A percentile compares a stretch with the other conserved stretches of the same genome.
These are phyloP conservation scores for Citrus australasica DNA, from an alignment of 345 rosid species.

Conservation along the genomic window DNA sequence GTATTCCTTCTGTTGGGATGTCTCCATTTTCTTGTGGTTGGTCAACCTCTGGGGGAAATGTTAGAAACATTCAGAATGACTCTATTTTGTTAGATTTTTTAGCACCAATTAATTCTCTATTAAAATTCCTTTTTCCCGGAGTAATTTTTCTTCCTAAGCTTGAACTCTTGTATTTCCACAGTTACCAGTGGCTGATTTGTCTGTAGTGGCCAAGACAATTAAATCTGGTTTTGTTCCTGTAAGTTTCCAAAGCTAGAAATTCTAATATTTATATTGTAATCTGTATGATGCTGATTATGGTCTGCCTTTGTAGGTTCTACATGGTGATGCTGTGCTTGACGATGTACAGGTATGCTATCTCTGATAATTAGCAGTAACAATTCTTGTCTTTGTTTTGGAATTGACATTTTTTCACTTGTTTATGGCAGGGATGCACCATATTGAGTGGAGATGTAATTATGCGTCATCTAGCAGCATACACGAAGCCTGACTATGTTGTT, in stretches of 20 bases:
- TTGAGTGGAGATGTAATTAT: constrained; percentile 93
- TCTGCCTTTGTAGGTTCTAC: constrained; percentile 61
- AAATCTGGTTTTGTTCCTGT: constrained; percentile 89
- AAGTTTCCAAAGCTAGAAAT: constrained; percentile 9
- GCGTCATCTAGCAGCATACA: constrained; percentile 71
- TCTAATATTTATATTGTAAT: too few species aligned
- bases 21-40: constrained; percentile 89
- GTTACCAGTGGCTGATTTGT: constrained; percentile 68
- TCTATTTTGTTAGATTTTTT: constrained; percentile 4
- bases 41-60: constrained; percentile 64
- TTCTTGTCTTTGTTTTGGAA: not conserved
- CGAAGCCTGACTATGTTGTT: constrained; percentile 80
- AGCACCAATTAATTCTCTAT: not conserved
- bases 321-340: constrained; percentile 94
- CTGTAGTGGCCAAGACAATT: constrained; percentile 55
- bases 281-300: not conserved
- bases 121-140: not conserved
- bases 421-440: constrained; percentile 82
- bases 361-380: not conserved
- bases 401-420: constrained; percentile 11
- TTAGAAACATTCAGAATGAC: constrained; percentile 32
- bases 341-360: constrained; percentile 48
- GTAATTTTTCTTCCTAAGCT: constrained; percentile 20
- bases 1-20: constrained; percentile 82
- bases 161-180: constrained; percentile 23